phyloP scores from a whole-genome alignment of 257 asterid genomes.

The Pogostemon cablin region DNA sequence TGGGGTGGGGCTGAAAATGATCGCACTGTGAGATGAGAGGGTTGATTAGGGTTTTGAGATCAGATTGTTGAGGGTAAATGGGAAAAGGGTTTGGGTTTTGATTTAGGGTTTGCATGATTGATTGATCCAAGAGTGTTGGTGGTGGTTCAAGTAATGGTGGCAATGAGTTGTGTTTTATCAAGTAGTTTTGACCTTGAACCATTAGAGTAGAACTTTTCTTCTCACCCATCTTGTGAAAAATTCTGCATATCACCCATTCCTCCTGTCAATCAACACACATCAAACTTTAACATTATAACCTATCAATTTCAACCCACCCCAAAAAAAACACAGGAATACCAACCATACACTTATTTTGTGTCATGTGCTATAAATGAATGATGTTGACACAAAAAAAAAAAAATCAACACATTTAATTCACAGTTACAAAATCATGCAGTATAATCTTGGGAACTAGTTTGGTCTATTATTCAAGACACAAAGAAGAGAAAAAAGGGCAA shows the following conservation, averaged over 20 bases:
- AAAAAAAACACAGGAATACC: not conserved
- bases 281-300: not conserved
- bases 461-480: not conserved
- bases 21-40: slow-evolving; percentile 35
- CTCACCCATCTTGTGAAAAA: slow-evolving; percentile 59
- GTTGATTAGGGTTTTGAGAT: slow-evolving; percentile 46
- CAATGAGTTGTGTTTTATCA: slow-evolving; percentile 33
- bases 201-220: slow-evolving; percentile 44
- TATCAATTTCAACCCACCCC: not conserved
- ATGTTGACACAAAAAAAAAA: slow-evolving; percentile 7
- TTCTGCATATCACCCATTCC: slow-evolving; percentile 85
- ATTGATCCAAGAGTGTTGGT: slow-evolving; percentile 19
- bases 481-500: not conserved
- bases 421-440: slow-evolving; percentile 17
- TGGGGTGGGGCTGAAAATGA: not conserved
- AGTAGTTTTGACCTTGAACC: slow-evolving; percentile 44
- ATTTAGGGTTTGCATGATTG: slow-evolving; percentile 37
- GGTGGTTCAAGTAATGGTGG: slow-evolving; percentile 57
- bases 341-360: not conserved
- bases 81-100: slow-evolving; percentile 39
- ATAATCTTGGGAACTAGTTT: not conserved
- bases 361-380: slow-evolving; percentile 24
- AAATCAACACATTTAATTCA: not conserved
- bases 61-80: slow-evolving; percentile 33
- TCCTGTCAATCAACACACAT: slow-evolving; percentile 46